A percentile compares a stretch with the other conserved stretches of the same genome.
Evolutionary conservation across 768 basidiomycete species (phyloP).

Genomic region (Boletus subparvulus): DNA sequence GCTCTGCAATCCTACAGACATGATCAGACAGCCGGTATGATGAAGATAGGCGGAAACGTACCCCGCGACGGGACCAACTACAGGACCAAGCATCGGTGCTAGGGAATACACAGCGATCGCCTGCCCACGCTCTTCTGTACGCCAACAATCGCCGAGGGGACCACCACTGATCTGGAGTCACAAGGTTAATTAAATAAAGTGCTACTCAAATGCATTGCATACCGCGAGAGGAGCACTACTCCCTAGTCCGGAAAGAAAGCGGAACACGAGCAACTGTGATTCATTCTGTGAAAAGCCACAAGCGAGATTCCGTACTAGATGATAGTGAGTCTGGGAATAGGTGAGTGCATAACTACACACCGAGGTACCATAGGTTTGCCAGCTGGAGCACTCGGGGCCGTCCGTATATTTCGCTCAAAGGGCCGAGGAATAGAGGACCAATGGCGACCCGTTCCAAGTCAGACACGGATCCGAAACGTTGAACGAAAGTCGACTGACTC

Average conservation of each 20-base stretch:
- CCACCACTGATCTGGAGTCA: constrained; percentile 60
- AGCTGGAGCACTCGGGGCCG: constrained; percentile 59
- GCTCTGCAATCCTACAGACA: constrained; percentile 49
- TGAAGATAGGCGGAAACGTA: constrained; percentile 16
- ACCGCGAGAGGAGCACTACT: constrained; percentile 67
- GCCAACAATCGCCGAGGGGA: constrained; percentile 60
- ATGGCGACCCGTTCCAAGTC: constrained; percentile 7
- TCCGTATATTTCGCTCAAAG: constrained; percentile 71
- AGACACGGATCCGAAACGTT: not conserved
- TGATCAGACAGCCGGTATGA: not conserved
- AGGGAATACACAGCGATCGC: constrained; percentile 65
- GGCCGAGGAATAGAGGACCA: constrained; percentile 49
- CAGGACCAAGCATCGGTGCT: constrained; percentile 65
- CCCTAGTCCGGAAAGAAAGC: constrained; percentile 68
- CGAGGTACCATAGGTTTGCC: constrained; percentile 66
- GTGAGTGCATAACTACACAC: constrained; percentile 31
- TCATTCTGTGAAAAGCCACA: constrained; percentile 64
- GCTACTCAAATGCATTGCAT: not conserved
- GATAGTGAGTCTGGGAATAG: not conserved
- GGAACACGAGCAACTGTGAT: constrained; percentile 61
- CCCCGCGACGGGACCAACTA: constrained; percentile 62
- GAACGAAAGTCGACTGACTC: constrained; percentile 8
- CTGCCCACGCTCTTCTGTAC: constrained; percentile 58
- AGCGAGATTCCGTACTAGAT: constrained; percentile 56
- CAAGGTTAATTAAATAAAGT: not conserved